Evolutionary conservation across 1,139 yeast species (phyloP).

Genomic region (Nadsonia starkeyi-henricii): DNA sequence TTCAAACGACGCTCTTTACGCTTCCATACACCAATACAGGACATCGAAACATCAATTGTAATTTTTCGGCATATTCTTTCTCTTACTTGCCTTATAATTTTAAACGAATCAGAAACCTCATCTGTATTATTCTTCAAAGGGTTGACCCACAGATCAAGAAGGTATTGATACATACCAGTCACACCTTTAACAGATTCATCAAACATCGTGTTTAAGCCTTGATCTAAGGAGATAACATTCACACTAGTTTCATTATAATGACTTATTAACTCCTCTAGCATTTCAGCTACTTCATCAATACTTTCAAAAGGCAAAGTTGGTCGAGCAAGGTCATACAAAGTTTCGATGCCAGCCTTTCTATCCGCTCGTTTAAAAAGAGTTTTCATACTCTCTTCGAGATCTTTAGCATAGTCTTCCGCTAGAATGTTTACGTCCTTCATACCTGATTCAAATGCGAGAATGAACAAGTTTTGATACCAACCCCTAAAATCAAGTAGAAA

Average conservation of each 20-base stretch:
- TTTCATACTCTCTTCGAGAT: conserved; percentile 8
- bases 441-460: background rate
- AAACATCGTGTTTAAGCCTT: conserved; percentile 8
- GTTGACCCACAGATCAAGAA: conserved; percentile 11
- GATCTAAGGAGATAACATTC: conserved; percentile 9
- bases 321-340: conserved; percentile 9
- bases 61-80: conserved; percentile 8
- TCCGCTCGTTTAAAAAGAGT: conserved; percentile 7
- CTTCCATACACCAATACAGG: conserved; percentile 11
- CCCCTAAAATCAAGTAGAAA: conserved; percentile 5
- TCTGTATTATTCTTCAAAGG: conserved; percentile 7
- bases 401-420: conserved; percentile 5
- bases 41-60: conserved; percentile 10
- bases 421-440: conserved; percentile 2
- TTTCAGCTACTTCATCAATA: conserved; percentile 33
- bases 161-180: conserved; percentile 9
- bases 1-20: background rate
- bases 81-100: conserved; percentile 6
- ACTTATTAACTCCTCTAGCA: conserved; percentile 35
- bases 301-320: conserved; percentile 18
- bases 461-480: conserved; percentile 9
- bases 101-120: background rate
- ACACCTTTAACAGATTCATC: conserved; percentile 7
- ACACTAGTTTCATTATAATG: conserved; percentile 26
- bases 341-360: conserved; percentile 4